Evolutionary conservation across 2,329 filamentous ascomycete species (phyloP).

Genomic region (Neofusicoccum sp.): DNA sequence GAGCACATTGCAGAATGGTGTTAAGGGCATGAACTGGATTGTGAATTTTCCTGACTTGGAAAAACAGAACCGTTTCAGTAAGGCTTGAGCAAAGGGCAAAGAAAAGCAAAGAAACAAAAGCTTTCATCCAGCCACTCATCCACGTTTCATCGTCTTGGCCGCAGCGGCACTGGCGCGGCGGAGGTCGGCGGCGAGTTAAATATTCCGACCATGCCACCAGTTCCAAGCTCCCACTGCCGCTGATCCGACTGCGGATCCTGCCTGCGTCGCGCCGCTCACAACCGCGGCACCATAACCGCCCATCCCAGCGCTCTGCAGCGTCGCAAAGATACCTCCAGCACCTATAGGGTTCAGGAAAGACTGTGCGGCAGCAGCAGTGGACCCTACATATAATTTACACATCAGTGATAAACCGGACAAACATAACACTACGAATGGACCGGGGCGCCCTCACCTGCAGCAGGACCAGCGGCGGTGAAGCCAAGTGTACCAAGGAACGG

Average conservation of each 20-base stretch:
- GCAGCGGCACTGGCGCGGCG: too few relatives aligned
- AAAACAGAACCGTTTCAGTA: too few relatives aligned
- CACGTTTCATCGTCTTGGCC: too few relatives aligned
- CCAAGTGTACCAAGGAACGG: slow-evolving; percentile 27
- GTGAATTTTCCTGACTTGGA: too few relatives aligned
- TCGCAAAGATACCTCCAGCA: slow-evolving; percentile 27
- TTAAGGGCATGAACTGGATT: too few relatives aligned
- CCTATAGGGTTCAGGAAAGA: slow-evolving; percentile 25
- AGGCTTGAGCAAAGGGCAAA: too few relatives aligned
- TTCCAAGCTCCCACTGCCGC: background rate
- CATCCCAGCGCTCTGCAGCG: slow-evolving; percentile 34
- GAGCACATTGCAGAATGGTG: too few relatives aligned
- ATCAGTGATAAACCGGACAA: too few relatives aligned
- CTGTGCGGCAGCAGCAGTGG: slow-evolving; percentile 26
- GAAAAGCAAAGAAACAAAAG: too few relatives aligned
- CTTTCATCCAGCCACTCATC: too few relatives aligned
- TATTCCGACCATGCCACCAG: background rate
- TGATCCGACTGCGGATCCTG: background rate
- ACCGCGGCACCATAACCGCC: slow-evolving; percentile 30
- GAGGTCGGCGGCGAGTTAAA: too few relatives aligned
- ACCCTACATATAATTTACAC: slow-evolving; percentile 23
- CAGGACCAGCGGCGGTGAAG: slow-evolving; percentile 25
- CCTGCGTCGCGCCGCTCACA: slow-evolving; percentile 23
- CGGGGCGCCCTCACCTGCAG: slow-evolving; percentile 22
- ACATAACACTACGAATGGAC: background rate